Evolutionary conservation across 2,329 filamentous ascomycete species (phyloP), one percentile per base, ranked within the genome.

Genomic region (Microdochium bolleyi): DNA sequence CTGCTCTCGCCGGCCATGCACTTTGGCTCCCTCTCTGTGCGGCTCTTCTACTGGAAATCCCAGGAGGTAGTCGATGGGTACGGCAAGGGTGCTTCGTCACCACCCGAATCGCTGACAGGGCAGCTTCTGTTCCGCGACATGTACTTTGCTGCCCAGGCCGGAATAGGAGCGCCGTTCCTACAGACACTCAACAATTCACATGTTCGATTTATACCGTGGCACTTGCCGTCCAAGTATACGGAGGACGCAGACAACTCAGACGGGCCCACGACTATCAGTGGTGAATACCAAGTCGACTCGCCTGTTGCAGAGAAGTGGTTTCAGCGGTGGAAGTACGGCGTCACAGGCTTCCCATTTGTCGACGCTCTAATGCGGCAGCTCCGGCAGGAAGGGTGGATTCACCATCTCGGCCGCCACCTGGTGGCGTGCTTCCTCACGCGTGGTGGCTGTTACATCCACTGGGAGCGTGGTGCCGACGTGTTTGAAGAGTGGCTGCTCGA

Each of bases 361-460:
- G 88, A 92, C 61, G 87, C 86, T 0, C 73, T 91, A 41, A 91
- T 92, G 88, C 80, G 87, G 1, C 87, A 91, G 65, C 73, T 92
- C 14, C 73, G 76, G 14, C 64, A 73, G 2, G 87, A 90, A 63
- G 88, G 88, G 25, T 92, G 87, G 87, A 88, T 91, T 9, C 87
- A 92, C 63, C 88, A 92, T 63, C 75, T 91, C 0, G 88, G 87
- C 2, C 78, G 88, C 0, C 88, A 92, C 65, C 79, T 83, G n/a
- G 83, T 92, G 0, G 88, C 88, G 0, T 91, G 87, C 63, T 92
- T 92, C 64, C 73, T 92, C n/a, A 91, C 88, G 0, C 74, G 88
- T 2, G 87, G 88, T 1, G 88, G 88, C 0, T 90, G 86, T 65
- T 92, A 90, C 62, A 73, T 92, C 48, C 80, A 84, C 61, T 92